phyloP scores from a whole-genome alignment of 1,284 basidiomycete genomes.

The Kalmanozyma brasiliensis region DNA sequence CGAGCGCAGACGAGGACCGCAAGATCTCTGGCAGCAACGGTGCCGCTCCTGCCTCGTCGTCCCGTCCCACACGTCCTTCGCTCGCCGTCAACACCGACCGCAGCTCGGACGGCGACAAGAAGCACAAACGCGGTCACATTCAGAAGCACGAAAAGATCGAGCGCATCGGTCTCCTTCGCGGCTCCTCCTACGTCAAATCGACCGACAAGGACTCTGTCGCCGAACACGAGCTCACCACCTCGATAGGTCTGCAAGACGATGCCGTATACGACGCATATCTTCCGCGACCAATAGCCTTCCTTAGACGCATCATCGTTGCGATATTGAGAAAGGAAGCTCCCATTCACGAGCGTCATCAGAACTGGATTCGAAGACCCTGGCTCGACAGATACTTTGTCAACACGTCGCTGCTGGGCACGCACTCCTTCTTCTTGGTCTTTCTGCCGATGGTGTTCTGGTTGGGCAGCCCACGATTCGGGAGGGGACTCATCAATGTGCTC shows the following conservation, averaged over 20 bases:
- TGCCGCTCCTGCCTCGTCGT: not conserved
- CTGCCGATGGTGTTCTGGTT: constrained; percentile 90
- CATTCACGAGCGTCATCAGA: constrained; percentile 49
- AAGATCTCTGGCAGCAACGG: constrained; percentile 40
- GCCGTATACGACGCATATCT: constrained; percentile 58
- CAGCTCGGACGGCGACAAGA: not conserved
- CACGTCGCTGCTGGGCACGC: constrained; percentile 81
- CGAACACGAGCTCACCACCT: constrained; percentile 44
- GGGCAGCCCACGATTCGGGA: constrained; percentile 77
- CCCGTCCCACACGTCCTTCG: constrained; percentile 1
- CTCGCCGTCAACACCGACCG: constrained; percentile 15
- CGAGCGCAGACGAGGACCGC: constrained; percentile 44
- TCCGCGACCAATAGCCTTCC: constrained; percentile 37
- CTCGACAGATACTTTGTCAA: constrained; percentile 90
- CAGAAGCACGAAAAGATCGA: constrained; percentile 46
- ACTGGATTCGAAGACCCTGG: constrained; percentile 70
- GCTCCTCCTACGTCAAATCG: constrained; percentile 39
- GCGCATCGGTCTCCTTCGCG: constrained; percentile 46
- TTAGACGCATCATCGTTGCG: constrained; percentile 43
- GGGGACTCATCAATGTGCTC: constrained; percentile 73
- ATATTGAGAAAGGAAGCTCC: constrained; percentile 40
- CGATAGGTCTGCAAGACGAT: constrained; percentile 53
- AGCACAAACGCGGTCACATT: constrained; percentile 32
- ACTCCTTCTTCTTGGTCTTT: constrained; percentile 93
- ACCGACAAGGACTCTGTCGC: constrained; percentile 27